Evolutionary conservation across 495 filamentous ascomycete species (phyloP).

Genomic region (Thermochaetoides thermophila): DNA sequence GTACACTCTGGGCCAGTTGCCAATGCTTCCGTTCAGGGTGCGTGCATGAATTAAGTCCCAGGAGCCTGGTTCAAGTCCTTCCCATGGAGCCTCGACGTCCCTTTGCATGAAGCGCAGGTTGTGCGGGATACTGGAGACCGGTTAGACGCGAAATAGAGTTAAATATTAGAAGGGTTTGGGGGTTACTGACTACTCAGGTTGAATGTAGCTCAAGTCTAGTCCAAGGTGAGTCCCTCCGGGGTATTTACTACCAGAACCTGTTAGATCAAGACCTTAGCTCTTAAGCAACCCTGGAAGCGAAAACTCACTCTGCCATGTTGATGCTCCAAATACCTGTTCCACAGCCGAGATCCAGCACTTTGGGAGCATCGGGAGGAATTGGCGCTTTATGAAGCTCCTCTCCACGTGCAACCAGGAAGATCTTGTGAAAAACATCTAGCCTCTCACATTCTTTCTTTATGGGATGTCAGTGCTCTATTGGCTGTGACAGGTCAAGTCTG

Average conservation of each 20-base stretch:
- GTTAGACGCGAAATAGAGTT: not conserved
- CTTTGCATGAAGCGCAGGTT: slow-evolving; percentile 55
- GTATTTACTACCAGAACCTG: slow-evolving; percentile 8
- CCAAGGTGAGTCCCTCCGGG: slow-evolving; percentile 9
- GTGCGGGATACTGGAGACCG: slow-evolving; percentile 44
- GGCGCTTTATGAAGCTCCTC: slow-evolving; percentile 42
- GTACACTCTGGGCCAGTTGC: slow-evolving; percentile 65
- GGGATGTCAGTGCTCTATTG: not conserved
- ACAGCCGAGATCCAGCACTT: slow-evolving; percentile 75
- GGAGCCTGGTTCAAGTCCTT: slow-evolving; percentile 49
- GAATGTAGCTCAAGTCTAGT: slow-evolving; percentile 60
- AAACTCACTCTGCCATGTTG: slow-evolving; percentile 63
- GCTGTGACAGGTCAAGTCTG: not conserved
- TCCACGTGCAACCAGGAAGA: slow-evolving; percentile 52
- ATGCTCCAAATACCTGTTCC: slow-evolving; percentile 90
- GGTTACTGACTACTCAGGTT: slow-evolving; percentile 48
- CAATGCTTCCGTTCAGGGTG: slow-evolving; percentile 65
- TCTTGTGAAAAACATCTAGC: slow-evolving; percentile 64
- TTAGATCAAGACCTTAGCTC: not conserved
- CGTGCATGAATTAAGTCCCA: slow-evolving; percentile 83
- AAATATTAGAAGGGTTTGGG: not conserved
- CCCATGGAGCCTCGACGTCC: slow-evolving; percentile 76
- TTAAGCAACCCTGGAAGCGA: not conserved
- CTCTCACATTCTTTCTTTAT: slow-evolving; percentile 52
- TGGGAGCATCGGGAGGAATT: too few species aligned